These are phyloP conservation scores for Pseudogymnoascus sp. DNA, from an alignment of 2,329 filamentous ascomycete genomes.

Conservation along the genomic window DNA sequence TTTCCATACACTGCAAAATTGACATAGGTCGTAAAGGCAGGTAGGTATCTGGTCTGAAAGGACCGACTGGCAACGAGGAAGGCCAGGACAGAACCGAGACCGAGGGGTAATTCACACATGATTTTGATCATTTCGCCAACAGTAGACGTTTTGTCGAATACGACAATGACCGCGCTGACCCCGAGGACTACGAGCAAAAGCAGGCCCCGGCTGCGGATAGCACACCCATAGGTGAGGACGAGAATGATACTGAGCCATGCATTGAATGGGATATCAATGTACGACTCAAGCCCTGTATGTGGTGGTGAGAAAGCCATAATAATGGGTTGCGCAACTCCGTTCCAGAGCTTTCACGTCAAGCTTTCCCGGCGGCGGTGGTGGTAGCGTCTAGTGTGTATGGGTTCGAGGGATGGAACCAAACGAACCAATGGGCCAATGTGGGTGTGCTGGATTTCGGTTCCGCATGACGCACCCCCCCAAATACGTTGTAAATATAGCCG, in stretches of 20 bases:
- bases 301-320: slow-evolving; percentile 13
- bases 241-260: slow-evolving; percentile 21
- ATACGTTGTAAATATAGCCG: background rate
- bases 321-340: background rate
- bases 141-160: slow-evolving; percentile 17
- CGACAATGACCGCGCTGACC: slow-evolving; percentile 14
- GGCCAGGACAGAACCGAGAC: slow-evolving; percentile 17
- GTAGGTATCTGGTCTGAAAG: slow-evolving; percentile 19
- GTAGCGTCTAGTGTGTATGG: background rate
- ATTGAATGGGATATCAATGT: slow-evolving; percentile 23
- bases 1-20: slow-evolving; percentile 23
- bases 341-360: background rate
- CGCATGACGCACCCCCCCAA: background rate
- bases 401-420: background rate
- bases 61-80: slow-evolving; percentile 17
- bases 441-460: background rate
- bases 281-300: slow-evolving; percentile 14
- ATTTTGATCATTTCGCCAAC: slow-evolving; percentile 17
- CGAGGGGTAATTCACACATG: slow-evolving; percentile 15
- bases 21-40: slow-evolving; percentile 20
- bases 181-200: slow-evolving; percentile 14
- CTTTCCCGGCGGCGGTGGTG: background rate
- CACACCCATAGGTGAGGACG: slow-evolving; percentile 20
- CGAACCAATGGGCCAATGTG: background rate
- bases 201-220: slow-evolving; percentile 17